These are phyloP conservation scores for Penicillium argentinense DNA, from an alignment of 495 filamentous ascomycete genomes.

Conservation along the genomic window DNA sequence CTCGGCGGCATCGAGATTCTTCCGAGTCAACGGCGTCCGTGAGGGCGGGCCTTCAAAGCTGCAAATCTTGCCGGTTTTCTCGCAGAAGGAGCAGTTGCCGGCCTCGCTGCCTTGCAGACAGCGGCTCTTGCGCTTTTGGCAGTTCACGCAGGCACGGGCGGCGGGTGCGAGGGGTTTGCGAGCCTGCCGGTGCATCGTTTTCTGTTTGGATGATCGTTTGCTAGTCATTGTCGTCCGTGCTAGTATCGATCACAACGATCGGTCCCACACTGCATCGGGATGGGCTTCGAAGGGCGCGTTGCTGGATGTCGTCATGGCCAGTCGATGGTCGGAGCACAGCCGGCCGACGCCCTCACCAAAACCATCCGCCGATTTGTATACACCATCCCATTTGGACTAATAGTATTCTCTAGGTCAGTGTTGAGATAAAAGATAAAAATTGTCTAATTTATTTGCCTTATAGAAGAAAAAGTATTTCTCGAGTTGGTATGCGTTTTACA, in stretches of 20 bases:
- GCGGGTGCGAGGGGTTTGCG: background rate
- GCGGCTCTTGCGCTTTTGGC: conserved; percentile 10
- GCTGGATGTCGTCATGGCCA: conserved; percentile 13
- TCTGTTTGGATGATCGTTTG: background rate
- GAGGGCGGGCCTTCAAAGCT: conserved; percentile 14
- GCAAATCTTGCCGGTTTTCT: conserved; percentile 18
- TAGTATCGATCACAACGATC: too few relatives aligned
- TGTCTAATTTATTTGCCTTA: too few relatives aligned
- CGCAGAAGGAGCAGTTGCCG: conserved; percentile 19
- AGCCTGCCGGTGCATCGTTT: background rate
- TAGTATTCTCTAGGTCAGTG: too few relatives aligned
- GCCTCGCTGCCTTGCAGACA: conserved; percentile 14
- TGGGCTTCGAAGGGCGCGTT: too few relatives aligned
- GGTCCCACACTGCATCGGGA: too few relatives aligned
- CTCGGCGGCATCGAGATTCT: conserved; percentile 23
- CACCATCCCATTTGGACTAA: too few relatives aligned
- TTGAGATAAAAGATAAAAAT: too few relatives aligned
- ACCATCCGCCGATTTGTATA: too few relatives aligned
- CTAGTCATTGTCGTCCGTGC: too few relatives aligned
- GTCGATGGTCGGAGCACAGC: conserved; percentile 7
- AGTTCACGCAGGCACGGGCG: conserved; percentile 1
- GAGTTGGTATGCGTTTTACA: too few relatives aligned
- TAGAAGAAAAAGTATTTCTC: too few relatives aligned
- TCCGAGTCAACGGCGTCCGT: conserved; percentile 25
- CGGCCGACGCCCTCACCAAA: conserved; percentile 3